Conservation (phyloP, 768 basidiomycete genomes). For the Macrolepiota dolichaula region DNA sequence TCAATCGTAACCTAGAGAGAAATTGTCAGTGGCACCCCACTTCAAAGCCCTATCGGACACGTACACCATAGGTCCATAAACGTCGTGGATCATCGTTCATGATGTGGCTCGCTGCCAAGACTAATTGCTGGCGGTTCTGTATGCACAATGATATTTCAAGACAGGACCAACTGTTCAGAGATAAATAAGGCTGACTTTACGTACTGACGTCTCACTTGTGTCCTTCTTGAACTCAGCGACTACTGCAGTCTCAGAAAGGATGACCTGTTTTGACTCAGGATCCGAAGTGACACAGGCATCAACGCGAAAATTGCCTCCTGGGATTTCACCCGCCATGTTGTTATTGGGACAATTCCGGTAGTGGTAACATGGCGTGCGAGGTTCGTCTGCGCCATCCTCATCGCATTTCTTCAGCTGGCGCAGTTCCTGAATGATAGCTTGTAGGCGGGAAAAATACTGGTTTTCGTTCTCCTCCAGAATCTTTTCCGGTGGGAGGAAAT, state of each 20-base stretch:
- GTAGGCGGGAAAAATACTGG: not conserved
- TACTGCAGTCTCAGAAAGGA: no score
- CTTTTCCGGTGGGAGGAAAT: not conserved
- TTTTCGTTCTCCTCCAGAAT: not conserved
- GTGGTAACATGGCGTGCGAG: not conserved
- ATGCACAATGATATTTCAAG: not conserved
- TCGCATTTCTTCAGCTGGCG: not conserved
- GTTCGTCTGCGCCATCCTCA: not conserved
- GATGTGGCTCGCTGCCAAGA: not conserved
- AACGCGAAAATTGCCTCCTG: slow-evolving; percentile 12
- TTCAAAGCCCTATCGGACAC: no score
- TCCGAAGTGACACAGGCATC: no score
- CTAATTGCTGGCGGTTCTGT: not conserved
- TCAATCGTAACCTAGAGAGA: no score
- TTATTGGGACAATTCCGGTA: no score
- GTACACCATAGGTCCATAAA: no score
- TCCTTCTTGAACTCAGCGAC: no score
- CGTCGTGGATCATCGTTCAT: no score
- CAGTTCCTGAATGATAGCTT: no score
- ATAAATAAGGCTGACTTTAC: not conserved
- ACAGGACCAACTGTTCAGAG: not conserved
- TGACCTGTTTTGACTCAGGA: no score
- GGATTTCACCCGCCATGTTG: slow-evolving; percentile 13
- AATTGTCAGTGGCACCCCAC: no score
- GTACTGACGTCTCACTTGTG: slow-evolving; percentile 9